Percentiles rank a stretch among this genome's conserved stretches.
Evolutionary conservation across 2,329 filamentous ascomycete species (phyloP).

Genomic region (Sporothrix pallida): DNA sequence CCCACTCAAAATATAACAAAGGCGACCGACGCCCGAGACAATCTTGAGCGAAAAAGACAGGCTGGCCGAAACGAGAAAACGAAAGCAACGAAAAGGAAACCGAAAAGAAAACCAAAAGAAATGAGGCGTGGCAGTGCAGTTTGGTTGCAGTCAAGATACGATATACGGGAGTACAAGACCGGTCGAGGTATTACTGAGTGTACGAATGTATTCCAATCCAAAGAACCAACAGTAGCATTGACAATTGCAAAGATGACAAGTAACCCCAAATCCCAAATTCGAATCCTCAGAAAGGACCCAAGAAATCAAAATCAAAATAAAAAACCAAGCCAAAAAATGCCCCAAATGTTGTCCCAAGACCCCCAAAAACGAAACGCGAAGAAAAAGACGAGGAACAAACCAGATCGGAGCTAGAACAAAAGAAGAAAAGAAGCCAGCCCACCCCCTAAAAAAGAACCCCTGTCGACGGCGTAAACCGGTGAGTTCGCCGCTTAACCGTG

Average conservation of each 20-base stretch:
- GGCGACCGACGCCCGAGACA: not conserved
- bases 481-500: slow-evolving; percentile 22
- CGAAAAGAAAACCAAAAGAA: not conserved
- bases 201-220: not conserved
- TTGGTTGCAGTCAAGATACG: not conserved
- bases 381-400: not conserved
- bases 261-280: not conserved
- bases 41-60: not conserved
- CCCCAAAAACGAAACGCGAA: slow-evolving; percentile 2
- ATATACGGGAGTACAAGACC: not conserved
- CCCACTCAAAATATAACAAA: too few species aligned
- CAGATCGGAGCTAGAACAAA: slow-evolving; percentile 30
- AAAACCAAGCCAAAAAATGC: too few species aligned
- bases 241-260: not conserved
- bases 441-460: not conserved
- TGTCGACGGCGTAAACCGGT: slow-evolving; percentile 25
- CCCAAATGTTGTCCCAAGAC: too few species aligned
- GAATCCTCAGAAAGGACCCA: not conserved
- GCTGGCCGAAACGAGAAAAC: slow-evolving; percentile 9
- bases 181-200: too few species aligned
- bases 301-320: not conserved
- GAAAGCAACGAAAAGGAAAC: not conserved
- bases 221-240: slow-evolving; percentile 16
- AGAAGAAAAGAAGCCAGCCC: slow-evolving; percentile 1
- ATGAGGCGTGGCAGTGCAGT: slow-evolving; percentile 26